These are phyloP conservation scores for Tephrocybe sp. DNA, from an alignment of 768 basidiomycete species.

Conservation along the genomic window DNA sequence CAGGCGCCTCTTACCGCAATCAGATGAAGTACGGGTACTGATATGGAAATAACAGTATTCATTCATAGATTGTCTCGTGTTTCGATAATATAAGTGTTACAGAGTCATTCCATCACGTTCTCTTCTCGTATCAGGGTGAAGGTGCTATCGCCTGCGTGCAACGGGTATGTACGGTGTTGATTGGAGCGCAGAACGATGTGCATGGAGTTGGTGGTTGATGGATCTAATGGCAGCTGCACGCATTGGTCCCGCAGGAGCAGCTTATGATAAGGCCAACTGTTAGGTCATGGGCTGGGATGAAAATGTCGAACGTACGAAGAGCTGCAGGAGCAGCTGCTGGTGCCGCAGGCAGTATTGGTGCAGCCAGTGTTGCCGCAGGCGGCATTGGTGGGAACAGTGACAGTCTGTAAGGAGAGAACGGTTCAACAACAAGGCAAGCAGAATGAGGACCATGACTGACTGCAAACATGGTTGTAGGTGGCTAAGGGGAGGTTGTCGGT, in stretches of 20 bases:
- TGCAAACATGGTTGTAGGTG: conserved; percentile 13
- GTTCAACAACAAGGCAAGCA: neutral
- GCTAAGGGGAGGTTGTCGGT: neutral
- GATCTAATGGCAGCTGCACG: neutral
- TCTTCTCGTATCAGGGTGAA: neutral
- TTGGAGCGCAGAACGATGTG: neutral
- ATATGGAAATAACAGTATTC: too few relatives aligned
- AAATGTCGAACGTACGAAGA: conserved; percentile 20
- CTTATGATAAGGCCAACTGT: neutral
- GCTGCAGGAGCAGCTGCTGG: conserved; percentile 24
- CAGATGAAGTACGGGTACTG: too few relatives aligned
- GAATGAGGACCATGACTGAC: conserved; percentile 1
- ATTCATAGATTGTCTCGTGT: neutral
- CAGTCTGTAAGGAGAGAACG: conserved; percentile 19
- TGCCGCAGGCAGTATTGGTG: conserved; percentile 29
- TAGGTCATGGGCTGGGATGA: too few relatives aligned
- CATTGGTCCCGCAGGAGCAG: conserved; percentile 3
- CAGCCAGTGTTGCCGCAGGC: conserved; percentile 25
- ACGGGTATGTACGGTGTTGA: too few relatives aligned
- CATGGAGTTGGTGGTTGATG: neutral
- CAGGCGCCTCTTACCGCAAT: too few relatives aligned
- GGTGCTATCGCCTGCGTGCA: too few relatives aligned
- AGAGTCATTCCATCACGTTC: neutral
- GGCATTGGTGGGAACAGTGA: conserved; percentile 26
- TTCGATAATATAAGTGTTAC: too few relatives aligned